These are phyloP conservation scores for Penstemon eatonii DNA, from an alignment of 257 asterid genomes.

Conservation along the genomic window DNA sequence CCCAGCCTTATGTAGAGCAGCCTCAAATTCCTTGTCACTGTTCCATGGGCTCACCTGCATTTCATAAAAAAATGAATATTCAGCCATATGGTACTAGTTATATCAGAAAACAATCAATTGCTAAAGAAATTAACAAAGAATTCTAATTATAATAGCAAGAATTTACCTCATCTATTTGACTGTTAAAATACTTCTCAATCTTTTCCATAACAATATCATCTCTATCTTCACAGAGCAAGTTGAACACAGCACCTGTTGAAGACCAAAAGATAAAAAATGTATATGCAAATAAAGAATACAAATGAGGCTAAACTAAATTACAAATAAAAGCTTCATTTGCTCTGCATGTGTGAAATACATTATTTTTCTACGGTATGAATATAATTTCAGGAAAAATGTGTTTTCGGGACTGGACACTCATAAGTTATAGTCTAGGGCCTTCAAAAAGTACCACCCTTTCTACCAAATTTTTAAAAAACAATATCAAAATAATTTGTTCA, in stretches of 20 bases:
- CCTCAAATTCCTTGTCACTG: slow-evolving; percentile 47
- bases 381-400: too few species aligned
- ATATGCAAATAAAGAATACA: neutral
- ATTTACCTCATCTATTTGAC: slow-evolving; percentile 49
- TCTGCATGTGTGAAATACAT: too few species aligned
- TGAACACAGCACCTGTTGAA: slow-evolving; percentile 55
- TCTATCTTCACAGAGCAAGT: slow-evolving; percentile 38
- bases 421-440: too few species aligned
- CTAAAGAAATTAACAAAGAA: neutral
- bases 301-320: too few species aligned
- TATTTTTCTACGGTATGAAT: too few species aligned
- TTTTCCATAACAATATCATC: slow-evolving; percentile 45
- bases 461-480: too few species aligned
- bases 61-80: neutral
- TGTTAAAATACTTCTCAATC: slow-evolving; percentile 61
- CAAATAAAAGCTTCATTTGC: too few species aligned
- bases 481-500: too few species aligned
- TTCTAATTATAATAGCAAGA: neutral
- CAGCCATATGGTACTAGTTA: neutral
- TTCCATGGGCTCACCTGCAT: slow-evolving; percentile 61
- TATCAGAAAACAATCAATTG: neutral
- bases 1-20: slow-evolving; percentile 66
- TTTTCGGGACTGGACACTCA: too few species aligned
- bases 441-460: too few species aligned
- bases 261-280: neutral